Base-by-base conservation (phyloP, 768 basidiomycete genomes). In the Pulveroboletus ravenelii region DNA sequence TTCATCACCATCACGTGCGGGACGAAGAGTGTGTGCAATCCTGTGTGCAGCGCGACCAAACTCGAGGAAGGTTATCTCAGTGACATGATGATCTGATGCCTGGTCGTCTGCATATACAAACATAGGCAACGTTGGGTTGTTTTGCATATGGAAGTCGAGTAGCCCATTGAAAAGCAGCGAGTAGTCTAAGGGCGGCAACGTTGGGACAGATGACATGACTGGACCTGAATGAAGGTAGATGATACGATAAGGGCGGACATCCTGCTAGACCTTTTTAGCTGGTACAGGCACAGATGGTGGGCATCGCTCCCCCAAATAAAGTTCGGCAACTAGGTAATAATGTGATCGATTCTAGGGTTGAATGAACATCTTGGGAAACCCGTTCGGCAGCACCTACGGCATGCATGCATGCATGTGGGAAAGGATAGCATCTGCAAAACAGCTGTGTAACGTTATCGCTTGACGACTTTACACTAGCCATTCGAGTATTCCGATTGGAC, bases 11-110 rank as follows among this genome's bases (percentile, higher is more conserved):
- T 32, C 36, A 25, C 52, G 50, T 25, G 41, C 41, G 10, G 60
- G 61, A 25, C 50, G 50, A 35, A 61, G 48, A 3, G 25, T 18
- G n/a, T 64, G 58, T 10, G 67, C 70, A 3, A 59, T 60, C 27
- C 70, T 67, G 39, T 68, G 67, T 12, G 55, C 53, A 10, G 68
- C 69, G 25, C 63, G 51, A 36, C 50, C 51, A 42, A 52, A 52
- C 12, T 52, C 51, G 10, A 52, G 51, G 40, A 52, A 52, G 34
- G 53, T 27, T 41, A 54, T 55, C 20, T 54, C 44, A 23, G 53
- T 48, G 13, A 32, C 20, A 6, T 17, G 57, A 29, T 53, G 55
- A 20, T 53, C 30, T 43, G 51, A 17, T 48, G 37, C 37, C 8
- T 53, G 23, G 18, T 61, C 45, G 50, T 62, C 35, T 0, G 56